Conservation (phyloP, 352 stramenopile genomes). For the Achlya hypogyna region DNA sequence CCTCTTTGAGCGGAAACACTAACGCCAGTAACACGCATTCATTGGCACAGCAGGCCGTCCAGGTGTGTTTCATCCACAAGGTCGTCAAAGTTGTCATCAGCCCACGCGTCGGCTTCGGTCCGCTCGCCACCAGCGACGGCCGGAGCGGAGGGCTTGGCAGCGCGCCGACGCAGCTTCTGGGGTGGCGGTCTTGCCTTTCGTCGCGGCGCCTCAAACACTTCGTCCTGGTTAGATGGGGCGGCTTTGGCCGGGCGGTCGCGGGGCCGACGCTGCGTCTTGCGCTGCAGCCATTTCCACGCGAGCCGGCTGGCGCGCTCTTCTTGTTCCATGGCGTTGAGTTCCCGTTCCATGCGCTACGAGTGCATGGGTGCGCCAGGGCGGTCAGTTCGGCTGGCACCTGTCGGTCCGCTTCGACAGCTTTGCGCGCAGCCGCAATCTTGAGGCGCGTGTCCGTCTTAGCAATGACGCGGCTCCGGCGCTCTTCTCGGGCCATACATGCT, state of each 20-base stretch:
- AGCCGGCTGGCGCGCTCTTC: slow-evolving; percentile 10
- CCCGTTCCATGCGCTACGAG: slow-evolving; percentile 14
- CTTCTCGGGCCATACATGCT: slow-evolving; percentile 62
- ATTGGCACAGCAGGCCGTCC: slow-evolving; percentile 38
- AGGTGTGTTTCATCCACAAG: slow-evolving; percentile 62
- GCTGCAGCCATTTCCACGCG: slow-evolving; percentile 5
- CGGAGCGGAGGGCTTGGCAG: no score
- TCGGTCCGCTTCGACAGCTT: background rate
- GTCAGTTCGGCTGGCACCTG: background rate
- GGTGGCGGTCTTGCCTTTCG: no score
- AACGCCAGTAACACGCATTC: slow-evolving; percentile 8
- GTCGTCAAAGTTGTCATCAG: slow-evolving; percentile 77
- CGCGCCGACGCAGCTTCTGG: no score
- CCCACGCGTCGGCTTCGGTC: slow-evolving; percentile 36
- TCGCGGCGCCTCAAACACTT: no score
- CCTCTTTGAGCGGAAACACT: slow-evolving; percentile 59
- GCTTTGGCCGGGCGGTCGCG: background rate
- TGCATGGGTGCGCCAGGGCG: background rate
- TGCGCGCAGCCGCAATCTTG: background rate
- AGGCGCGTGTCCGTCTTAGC: slow-evolving; percentile 41
- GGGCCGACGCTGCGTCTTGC: background rate
- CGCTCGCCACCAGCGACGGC: slow-evolving; percentile 14
- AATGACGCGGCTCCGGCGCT: slow-evolving; percentile 42
- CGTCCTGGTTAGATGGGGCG: background rate
- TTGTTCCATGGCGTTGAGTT: background rate